These are phyloP conservation scores for Dryas octopetala DNA, from an alignment of 306 rosid genomes.

Conservation along the genomic window DNA sequence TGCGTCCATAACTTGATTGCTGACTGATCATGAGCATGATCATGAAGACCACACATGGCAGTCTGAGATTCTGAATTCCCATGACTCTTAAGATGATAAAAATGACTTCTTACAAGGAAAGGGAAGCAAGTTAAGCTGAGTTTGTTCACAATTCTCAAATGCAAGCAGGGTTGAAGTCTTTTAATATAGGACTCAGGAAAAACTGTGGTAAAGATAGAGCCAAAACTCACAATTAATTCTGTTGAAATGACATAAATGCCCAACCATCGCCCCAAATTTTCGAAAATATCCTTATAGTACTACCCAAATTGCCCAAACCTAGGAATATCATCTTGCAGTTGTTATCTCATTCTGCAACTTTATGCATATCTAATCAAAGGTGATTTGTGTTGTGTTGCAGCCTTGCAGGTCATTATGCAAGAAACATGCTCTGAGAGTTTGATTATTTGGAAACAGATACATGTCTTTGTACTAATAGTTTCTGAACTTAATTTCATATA, in stretches of 20 bases:
- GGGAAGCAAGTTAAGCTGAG: conserved; percentile 29
- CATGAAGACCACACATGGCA: conserved; percentile 44
- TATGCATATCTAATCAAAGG: neutral
- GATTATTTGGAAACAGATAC: neutral
- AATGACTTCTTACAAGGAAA: conserved; percentile 15
- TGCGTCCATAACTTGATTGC: conserved; percentile 44
- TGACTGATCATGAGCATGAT: conserved; percentile 51
- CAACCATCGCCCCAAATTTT: conserved; percentile 27
- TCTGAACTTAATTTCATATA: neutral
- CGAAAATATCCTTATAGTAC: conserved; percentile 12
- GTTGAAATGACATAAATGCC: conserved; percentile 54
- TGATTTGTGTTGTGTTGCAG: neutral
- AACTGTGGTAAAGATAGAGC: conserved; percentile 43
- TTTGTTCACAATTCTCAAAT: conserved; percentile 23
- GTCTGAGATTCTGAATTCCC: conserved; percentile 51
- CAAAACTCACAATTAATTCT: conserved; percentile 38
- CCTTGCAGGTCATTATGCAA: neutral
- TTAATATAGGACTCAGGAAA: conserved; percentile 39
- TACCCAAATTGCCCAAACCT: conserved; percentile 14
- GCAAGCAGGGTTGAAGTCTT: conserved; percentile 28
- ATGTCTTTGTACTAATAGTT: neutral
- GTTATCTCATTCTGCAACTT: neutral
- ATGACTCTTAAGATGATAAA: conserved; percentile 31
- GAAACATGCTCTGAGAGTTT: conserved; percentile 3
- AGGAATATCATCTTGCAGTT: neutral